These are phyloP conservation scores for Bassia scoparia DNA, from an alignment of 148 eudicot species.

Conservation along the genomic window DNA sequence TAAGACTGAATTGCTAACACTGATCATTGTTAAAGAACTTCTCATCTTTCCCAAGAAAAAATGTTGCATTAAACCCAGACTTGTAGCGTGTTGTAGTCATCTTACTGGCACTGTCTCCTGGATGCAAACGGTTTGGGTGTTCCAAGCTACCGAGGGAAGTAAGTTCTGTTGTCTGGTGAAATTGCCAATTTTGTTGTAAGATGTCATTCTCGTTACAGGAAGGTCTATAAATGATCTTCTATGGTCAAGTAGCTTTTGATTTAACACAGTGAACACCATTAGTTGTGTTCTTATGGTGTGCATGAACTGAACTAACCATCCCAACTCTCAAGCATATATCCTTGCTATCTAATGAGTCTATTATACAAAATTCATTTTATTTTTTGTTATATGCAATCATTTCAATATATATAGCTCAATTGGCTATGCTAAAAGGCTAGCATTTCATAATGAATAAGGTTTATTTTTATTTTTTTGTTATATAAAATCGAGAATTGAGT, in stretches of 20 bases:
- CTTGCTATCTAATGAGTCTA: neutral
- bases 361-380: too few relatives aligned
- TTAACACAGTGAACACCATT: neutral
- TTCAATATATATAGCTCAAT: too few relatives aligned
- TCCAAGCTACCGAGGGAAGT: neutral
- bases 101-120: neutral
- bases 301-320: neutral
- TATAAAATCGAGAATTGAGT: too few relatives aligned
- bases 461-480: too few relatives aligned
- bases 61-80: neutral
- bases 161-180: constrained; percentile 3
- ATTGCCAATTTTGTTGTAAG: neutral
- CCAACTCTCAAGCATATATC: neutral
- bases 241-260: neutral
- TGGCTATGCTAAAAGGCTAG: too few relatives aligned
- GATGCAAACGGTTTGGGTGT: constrained; percentile 4
- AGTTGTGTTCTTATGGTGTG: neutral
- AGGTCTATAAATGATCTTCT: neutral
- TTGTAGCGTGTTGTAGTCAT: neutral
- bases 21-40: constrained; percentile 9
- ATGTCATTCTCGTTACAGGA: neutral
- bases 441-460: too few relatives aligned
- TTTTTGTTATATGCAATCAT: too few relatives aligned
- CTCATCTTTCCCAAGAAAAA: neutral
- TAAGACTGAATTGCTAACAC: constrained; percentile 7